These are phyloP conservation scores for Hirschioporus abietinus DNA, from an alignment of 768 basidiomycete species.

Conservation along the genomic window DNA sequence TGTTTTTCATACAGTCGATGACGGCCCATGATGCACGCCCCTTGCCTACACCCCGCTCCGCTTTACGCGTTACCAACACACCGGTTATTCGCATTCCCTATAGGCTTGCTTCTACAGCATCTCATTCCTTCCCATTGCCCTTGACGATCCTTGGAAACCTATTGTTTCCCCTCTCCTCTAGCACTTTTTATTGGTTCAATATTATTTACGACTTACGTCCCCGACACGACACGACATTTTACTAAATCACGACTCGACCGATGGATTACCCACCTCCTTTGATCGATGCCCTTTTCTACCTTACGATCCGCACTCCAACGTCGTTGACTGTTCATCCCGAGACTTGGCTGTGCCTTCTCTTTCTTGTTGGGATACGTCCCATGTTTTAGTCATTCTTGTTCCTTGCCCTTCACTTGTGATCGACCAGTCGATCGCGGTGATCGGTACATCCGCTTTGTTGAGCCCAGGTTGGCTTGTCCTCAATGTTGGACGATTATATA, in stretches of 20 bases:
- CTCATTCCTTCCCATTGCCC: background rate
- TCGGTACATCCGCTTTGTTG: background rate
- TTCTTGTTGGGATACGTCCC: background rate
- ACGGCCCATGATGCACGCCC: slow-evolving; percentile 1
- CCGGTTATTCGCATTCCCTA: background rate
- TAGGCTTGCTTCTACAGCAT: background rate
- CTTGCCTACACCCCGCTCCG: slow-evolving; percentile 1
- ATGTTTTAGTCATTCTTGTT: background rate
- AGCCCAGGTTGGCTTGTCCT: background rate
- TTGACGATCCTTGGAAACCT: background rate
- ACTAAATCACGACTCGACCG: background rate
- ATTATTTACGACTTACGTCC: background rate
- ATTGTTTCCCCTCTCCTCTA: background rate
- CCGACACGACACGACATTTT: background rate
- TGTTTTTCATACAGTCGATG: slow-evolving; percentile 5
- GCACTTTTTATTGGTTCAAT: slow-evolving; percentile 1
- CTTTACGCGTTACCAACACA: slow-evolving; percentile 3
- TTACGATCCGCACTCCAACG: too few relatives aligned
- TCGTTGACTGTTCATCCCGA: too few relatives aligned
- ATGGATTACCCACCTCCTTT: background rate
- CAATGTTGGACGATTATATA: background rate
- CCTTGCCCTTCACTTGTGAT: background rate
- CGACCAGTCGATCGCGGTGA: background rate
- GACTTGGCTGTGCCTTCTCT: too few relatives aligned
- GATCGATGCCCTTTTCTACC: too few relatives aligned